Percentiles rank a stretch among this genome's conserved stretches.
phyloP scores from a whole-genome alignment of 192 early-diverging fungal genomes.

The Coemansia sp. region DNA sequence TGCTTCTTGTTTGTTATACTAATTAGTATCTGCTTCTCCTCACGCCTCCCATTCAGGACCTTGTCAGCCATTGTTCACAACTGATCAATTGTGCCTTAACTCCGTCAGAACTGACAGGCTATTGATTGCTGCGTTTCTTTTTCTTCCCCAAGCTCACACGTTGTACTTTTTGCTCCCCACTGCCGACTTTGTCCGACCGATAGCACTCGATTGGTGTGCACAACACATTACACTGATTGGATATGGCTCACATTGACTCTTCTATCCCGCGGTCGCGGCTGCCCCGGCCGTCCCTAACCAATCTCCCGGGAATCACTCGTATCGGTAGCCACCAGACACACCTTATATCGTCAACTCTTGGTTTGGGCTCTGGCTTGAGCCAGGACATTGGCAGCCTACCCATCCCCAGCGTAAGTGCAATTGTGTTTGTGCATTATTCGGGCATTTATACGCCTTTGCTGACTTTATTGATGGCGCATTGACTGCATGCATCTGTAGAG shows the following conservation, averaged over 20 bases:
- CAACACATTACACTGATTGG: not conserved
- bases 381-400: slow-evolving; percentile 8
- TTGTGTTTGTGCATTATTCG: too few relatives aligned
- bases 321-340: slow-evolving; percentile 21
- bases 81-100: not conserved
- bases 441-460: too few relatives aligned
- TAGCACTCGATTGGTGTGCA: too few relatives aligned
- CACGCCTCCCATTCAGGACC: slow-evolving; percentile 8
- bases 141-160: not conserved
- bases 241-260: slow-evolving; percentile 42
- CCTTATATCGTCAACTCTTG: slow-evolving; percentile 7
- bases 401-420: slow-evolving; percentile 27
- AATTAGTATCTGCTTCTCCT: slow-evolving; percentile 11
- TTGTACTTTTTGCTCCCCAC: not conserved
- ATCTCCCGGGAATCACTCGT: slow-evolving; percentile 13
- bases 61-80: slow-evolving; percentile 5
- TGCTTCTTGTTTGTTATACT: slow-evolving; percentile 31
- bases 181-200: too few relatives aligned
- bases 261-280: slow-evolving; percentile 25
- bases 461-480: not conserved
- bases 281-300: slow-evolving; percentile 22
- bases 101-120: not conserved
- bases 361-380: slow-evolving; percentile 24
- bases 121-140: not conserved
- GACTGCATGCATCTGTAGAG: slow-evolving; percentile 12